Evolutionary conservation across 202 grass and related monocot species (phyloP).

Genomic region (Zoysia matrella): DNA sequence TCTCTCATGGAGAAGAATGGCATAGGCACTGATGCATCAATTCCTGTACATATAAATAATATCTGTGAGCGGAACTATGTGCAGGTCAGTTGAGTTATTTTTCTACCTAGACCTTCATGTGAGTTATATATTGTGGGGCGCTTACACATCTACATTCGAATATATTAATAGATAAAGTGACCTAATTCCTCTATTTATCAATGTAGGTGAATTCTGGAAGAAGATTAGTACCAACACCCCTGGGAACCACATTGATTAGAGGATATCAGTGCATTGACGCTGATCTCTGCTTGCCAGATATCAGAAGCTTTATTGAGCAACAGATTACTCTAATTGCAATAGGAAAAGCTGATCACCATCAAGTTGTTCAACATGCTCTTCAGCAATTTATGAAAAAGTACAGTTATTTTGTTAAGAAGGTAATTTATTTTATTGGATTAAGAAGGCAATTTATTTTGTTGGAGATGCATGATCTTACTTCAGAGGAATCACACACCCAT

Average conservation of each 20-base stretch:
- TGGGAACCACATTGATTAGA: slow-evolving; percentile 94
- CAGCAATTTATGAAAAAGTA: slow-evolving; percentile 88
- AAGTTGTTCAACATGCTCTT: slow-evolving; percentile 80
- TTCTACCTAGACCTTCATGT: slow-evolving; percentile 14
- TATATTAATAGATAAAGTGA: slow-evolving; percentile 22
- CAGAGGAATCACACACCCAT: background rate
- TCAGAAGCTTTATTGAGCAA: slow-evolving; percentile 96
- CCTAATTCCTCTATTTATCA: slow-evolving; percentile 42
- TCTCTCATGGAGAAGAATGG: slow-evolving; percentile 99
- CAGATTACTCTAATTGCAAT: slow-evolving; percentile 95
- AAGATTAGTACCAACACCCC: slow-evolving; percentile 84
- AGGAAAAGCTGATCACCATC: slow-evolving; percentile 79
- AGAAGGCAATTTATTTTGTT: slow-evolving; percentile 22
- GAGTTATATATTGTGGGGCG: slow-evolving; percentile 17
- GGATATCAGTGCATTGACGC: slow-evolving; percentile 98
- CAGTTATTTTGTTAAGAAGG: slow-evolving; percentile 92
- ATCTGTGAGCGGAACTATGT: slow-evolving; percentile 97
- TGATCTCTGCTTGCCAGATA: slow-evolving; percentile 95
- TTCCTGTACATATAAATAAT: slow-evolving; percentile 94
- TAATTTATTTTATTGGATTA: background rate
- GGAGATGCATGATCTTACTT: slow-evolving; percentile 20
- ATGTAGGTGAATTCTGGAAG: slow-evolving; percentile 87
- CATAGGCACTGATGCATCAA: slow-evolving; percentile 98
- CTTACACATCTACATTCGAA: background rate
- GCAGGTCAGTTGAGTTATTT: slow-evolving; percentile 63